A percentile compares a stretch with the other conserved stretches of the same genome.
Conservation (phyloP, 805 yeast species). For the Wickerhamomyces sydowiorum region DNA sequence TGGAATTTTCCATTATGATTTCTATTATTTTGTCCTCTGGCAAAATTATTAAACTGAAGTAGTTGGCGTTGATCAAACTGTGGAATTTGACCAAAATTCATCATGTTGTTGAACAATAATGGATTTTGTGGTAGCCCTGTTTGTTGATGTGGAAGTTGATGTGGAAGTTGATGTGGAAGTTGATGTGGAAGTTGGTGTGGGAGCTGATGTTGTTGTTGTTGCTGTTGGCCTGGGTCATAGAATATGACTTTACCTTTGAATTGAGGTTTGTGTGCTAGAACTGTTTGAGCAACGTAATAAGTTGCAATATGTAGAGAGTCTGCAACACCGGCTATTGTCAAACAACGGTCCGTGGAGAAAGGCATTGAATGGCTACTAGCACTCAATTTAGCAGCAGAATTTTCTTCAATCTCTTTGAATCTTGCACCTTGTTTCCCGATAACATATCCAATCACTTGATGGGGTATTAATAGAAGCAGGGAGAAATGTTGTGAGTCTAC, state of each 20-base stretch:
- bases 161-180: conserved; percentile 9
- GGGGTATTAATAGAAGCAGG: conserved; percentile 65
- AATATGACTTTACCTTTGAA: conserved; percentile 49
- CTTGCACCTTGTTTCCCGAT: conserved; percentile 74
- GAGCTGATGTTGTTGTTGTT: neutral
- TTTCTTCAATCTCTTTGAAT: conserved; percentile 76
- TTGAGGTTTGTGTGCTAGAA: conserved; percentile 48
- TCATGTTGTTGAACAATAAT: conserved; percentile 4
- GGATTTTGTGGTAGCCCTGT: conserved; percentile 13
- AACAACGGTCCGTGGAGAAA: conserved; percentile 69
- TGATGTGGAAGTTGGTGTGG: conserved; percentile 27
- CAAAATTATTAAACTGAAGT: neutral
- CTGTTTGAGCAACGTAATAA: conserved; percentile 65
- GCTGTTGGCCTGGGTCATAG: conserved; percentile 44
- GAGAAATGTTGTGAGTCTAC: conserved; percentile 48
- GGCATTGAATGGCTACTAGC: conserved; percentile 73
- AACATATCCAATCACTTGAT: conserved; percentile 71
- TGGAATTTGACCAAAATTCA: conserved; percentile 7
- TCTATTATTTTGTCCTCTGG: neutral
- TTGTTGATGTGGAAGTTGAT: neutral
- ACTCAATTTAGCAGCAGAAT: conserved; percentile 68
- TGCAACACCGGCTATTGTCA: conserved; percentile 71
- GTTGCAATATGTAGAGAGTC: conserved; percentile 85
- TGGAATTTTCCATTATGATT: neutral
- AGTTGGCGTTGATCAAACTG: conserved; percentile 5